Base-by-base conservation (phyloP, 495 filamentous ascomycete species). In the Hyaloscypha variabilis region DNA sequence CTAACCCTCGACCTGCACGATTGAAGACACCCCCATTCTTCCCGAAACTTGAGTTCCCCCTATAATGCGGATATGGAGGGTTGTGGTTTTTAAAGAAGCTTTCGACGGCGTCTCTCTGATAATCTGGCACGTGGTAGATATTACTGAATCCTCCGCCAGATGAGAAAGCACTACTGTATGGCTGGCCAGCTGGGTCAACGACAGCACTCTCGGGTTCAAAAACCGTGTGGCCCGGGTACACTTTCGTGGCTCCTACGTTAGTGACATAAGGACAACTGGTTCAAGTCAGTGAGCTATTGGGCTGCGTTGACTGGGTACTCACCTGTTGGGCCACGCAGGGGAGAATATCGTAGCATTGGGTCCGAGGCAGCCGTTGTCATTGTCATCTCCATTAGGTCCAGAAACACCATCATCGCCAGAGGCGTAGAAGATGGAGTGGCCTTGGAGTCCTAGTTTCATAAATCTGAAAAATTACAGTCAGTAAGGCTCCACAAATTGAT, bases 61-160 rank as follows among this genome's bases (percentile, higher is more conserved):
- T 17, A 29, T 66, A 65, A n/a, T 59, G 51, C 13, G 55, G 8
- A 51, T 67, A 71, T 30, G 61, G 53, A 23, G 68, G 81, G 10
- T 82, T 77, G 23, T 83, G 75, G 49, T 77, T 77, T 11, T 63
- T 62, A 36, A 36, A 36, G 31, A 36, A 36, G 31, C 31, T 36
- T 36, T 36, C 31, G 31, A 36, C 31, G 31, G 81, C 82, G 1
- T 71, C 34, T 10, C 77, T 55, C 72, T 93, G 89, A 69, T 86
- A 92, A 10, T 65, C 53, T 0, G 89, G 87, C 2, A 77, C 70
- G 21, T 75, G 71, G 73, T 87, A 92, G 69, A 90, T 78, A 71
- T 91, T 90, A 68, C 82, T 87, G 75, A 91, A 91, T 11, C 87
- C 88, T 46, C 88, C 87, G 21, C 88, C 87, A 5, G 83, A 86